Evolutionary conservation across 345 rosid genomes (phyloP).

Genomic region (Hevea brasiliensis): DNA sequence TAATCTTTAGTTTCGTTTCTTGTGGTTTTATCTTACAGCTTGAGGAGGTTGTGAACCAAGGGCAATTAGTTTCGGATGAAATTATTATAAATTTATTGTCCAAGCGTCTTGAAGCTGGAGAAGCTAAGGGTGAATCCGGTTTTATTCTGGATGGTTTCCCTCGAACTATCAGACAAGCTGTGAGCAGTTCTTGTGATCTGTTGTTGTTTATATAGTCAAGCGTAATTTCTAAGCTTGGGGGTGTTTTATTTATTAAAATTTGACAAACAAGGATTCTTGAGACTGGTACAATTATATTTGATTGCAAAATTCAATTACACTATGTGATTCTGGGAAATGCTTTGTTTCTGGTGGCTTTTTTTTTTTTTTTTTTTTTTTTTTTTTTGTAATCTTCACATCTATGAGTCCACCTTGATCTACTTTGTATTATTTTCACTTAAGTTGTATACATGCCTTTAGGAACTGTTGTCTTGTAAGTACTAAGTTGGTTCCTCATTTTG

Average conservation of each 20-base stretch:
- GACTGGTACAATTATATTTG: not conserved
- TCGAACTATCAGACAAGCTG: constrained; percentile 91
- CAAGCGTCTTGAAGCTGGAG: constrained; percentile 74
- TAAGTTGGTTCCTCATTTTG: not conserved
- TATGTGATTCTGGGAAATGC: too few relatives aligned
- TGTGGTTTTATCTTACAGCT: constrained; percentile 52
- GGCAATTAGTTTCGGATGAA: constrained; percentile 88
- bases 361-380: too few relatives aligned
- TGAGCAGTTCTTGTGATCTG: constrained; percentile 35
- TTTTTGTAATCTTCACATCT: not conserved
- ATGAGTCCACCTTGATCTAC: not conserved
- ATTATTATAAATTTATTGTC: constrained; percentile 71
- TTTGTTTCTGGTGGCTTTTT: too few relatives aligned
- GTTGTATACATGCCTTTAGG: not conserved
- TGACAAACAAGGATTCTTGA: not conserved
- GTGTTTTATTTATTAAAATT: not conserved
- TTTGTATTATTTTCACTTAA: not conserved
- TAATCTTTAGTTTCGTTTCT: not conserved
- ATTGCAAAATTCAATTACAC: too few relatives aligned
- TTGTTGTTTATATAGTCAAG: too few relatives aligned
- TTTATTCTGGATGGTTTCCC: constrained; percentile 99
- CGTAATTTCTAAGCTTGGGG: too few relatives aligned
- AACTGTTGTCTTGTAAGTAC: not conserved
- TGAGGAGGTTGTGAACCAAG: constrained; percentile 76
- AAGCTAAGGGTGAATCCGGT: constrained; percentile 78